Conservation (phyloP, 345 rosid species). For the Euphorbia lathyris region DNA sequence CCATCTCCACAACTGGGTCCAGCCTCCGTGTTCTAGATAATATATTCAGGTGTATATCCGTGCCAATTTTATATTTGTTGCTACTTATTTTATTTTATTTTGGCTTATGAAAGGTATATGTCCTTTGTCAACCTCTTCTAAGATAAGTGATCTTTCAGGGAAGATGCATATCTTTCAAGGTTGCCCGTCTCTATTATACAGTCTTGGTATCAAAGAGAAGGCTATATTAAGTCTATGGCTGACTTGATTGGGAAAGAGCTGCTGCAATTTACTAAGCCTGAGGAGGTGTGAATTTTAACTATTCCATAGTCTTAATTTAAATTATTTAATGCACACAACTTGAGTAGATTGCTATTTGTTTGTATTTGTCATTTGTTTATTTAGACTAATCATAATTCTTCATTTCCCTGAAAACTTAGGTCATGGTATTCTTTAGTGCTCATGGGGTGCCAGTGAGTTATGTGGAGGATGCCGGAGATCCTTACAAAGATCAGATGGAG, state of each 20-base stretch:
- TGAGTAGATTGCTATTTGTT: background rate
- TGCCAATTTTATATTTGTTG: background rate
- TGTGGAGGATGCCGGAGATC: slow-evolving; percentile 82
- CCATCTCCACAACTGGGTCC: slow-evolving; percentile 93
- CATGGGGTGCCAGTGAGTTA: slow-evolving; percentile 96
- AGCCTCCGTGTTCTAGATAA: slow-evolving; percentile 77
- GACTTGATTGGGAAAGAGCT: slow-evolving; percentile 76
- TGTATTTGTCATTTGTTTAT: background rate
- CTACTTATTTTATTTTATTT: background rate
- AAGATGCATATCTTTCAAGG: slow-evolving; percentile 64
- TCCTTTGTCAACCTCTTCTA: slow-evolving; percentile 14
- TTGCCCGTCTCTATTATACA: slow-evolving; percentile 71
- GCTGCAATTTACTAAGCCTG: slow-evolving; percentile 57
- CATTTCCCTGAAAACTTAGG: slow-evolving; percentile 40
- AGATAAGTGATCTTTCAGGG: slow-evolving; percentile 46
- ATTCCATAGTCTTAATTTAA: background rate
- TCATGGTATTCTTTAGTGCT: slow-evolving; percentile 88
- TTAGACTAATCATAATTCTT: background rate
- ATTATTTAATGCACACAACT: background rate
- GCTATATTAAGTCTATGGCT: slow-evolving; percentile 84
- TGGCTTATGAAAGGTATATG: background rate
- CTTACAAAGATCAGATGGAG: slow-evolving; percentile 95
- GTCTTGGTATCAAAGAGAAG: slow-evolving; percentile 88
- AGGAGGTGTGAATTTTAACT: slow-evolving; percentile 54
- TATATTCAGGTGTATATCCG: slow-evolving; percentile 52